Base-by-base conservation (phyloP, 2,329 filamentous ascomycete genomes). In the Xylariomycetidae sp. region DNA sequence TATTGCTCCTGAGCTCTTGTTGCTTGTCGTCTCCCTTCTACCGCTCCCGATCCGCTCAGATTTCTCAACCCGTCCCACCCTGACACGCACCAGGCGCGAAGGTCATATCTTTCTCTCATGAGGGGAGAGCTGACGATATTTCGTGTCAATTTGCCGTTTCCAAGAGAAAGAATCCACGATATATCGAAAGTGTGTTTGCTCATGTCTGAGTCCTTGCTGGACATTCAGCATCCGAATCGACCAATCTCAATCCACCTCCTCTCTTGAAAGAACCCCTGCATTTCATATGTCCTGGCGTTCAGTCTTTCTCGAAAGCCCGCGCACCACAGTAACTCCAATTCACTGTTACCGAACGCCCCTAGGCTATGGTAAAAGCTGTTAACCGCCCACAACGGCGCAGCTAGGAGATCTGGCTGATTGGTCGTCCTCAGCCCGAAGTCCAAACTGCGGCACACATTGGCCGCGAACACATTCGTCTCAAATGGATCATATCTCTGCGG, bases 361-460 rank as follows among this genome's bases (percentile, higher is more conserved):
- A 55, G 42, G 23, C 36, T 37, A 6, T 46, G 36, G 34, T 51
- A 57, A 23, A 52, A 56, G 1, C 48, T 36, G 27, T 33, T 44
- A 17, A 57, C 38, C 17, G 51, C 37, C 38, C 44, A 50, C n/a
- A 55, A 41, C 4, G 54, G 54, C 13, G 48, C 48, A 4, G 46
- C 40, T 13, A 56, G 32, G n/a, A 56, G 42, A 36, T 57, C 51
- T 3, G 48, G 49, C 22, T 56, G 53, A 8, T 39, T 57, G 2
- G 62, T 68, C 3, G 51, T 55, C 6, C 48, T 52, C 5, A 74
- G 54, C 0, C 63, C 64, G 27, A 62, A 68, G 38, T 75, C 72
- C 4, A 77, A 51, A 3, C 65, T 64, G 25, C 70, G 63, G 42
- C 73, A 76, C 12, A 75, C 65, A 34, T 67, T 63, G 7, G 59